Evolutionary conservation across 345 rosid species (phyloP).

Genomic region (Corchorus olitorius): DNA sequence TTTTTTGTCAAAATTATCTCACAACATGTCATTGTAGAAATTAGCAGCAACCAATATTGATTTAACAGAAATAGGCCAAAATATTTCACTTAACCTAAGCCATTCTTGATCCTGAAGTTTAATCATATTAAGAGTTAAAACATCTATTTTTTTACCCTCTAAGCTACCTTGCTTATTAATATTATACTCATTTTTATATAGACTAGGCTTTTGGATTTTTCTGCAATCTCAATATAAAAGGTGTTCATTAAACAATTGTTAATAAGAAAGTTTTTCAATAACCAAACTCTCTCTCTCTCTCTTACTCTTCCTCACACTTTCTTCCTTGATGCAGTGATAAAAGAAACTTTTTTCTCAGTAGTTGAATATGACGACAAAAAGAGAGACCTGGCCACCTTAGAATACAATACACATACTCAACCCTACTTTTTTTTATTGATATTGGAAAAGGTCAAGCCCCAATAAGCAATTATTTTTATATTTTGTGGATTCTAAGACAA

Average conservation of each 20-base stretch:
- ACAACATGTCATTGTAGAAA: not conserved
- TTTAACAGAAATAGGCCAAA: not conserved
- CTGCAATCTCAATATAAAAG: slow-evolving; percentile 33
- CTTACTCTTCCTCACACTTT: not conserved
- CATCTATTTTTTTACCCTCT: not conserved
- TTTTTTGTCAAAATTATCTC: not conserved
- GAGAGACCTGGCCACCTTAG: slow-evolving; percentile 30
- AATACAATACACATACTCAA: not conserved
- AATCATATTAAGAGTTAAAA: not conserved
- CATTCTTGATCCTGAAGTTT: slow-evolving; percentile 5
- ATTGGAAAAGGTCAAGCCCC: slow-evolving; percentile 31
- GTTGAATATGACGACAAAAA: slow-evolving; percentile 35
- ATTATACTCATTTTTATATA: slow-evolving; percentile 9
- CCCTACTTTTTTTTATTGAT: slow-evolving; percentile 17
- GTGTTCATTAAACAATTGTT: slow-evolving; percentile 14
- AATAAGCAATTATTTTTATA: slow-evolving; percentile 12
- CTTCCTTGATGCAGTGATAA: slow-evolving; percentile 19
- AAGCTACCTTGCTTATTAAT: not conserved
- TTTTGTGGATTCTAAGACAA: slow-evolving; percentile 53
- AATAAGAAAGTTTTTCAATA: slow-evolving; percentile 19
- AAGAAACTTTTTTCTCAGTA: slow-evolving; percentile 18
- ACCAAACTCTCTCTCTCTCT: slow-evolving; percentile 15
- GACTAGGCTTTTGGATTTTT: slow-evolving; percentile 33
- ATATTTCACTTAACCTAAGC: not conserved
- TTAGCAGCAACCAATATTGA: not conserved